phyloP scores from a whole-genome alignment of 495 filamentous ascomycete species.

The Penicilliopsis zonata region DNA sequence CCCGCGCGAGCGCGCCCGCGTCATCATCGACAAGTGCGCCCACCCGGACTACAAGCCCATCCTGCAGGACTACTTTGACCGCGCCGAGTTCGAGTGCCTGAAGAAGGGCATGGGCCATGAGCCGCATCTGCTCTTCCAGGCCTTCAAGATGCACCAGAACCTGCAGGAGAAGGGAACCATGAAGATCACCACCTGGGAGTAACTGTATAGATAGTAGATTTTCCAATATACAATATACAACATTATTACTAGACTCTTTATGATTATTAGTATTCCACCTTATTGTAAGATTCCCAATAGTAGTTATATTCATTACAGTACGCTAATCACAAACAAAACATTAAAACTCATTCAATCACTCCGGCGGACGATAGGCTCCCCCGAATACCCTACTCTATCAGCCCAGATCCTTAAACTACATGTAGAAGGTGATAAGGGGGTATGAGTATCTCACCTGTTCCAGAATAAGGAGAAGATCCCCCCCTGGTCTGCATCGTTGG shows the following conservation, averaged over 20 bases:
- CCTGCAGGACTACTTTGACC: conserved; percentile 71
- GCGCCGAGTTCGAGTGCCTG: conserved; percentile 78
- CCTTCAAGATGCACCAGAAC: conserved; percentile 83
- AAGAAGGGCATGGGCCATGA: conserved; percentile 85
- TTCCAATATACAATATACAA: too few species aligned
- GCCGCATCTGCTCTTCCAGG: conserved; percentile 73
- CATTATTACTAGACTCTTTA: too few species aligned
- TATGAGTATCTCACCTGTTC: conserved; percentile 4
- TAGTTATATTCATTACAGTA: too few species aligned
- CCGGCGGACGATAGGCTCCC: background rate
- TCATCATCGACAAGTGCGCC: conserved; percentile 82
- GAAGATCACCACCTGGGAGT: conserved; percentile 54
- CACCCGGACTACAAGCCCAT: conserved; percentile 81
- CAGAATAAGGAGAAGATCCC: conserved; percentile 7
- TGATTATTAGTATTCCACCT: too few species aligned
- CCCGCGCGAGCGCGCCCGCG: conserved; percentile 68
- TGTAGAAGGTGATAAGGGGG: background rate
- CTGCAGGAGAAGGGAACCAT: conserved; percentile 73
- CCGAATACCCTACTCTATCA: background rate
- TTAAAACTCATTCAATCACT: too few species aligned
- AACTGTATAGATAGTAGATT: too few species aligned
- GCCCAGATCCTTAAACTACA: background rate
- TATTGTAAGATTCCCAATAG: too few species aligned
- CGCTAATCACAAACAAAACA: too few species aligned
- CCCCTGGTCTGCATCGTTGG: background rate